Conservation (phyloP, 352 stramenopile species). For the Pythium myriotylum region DNA sequence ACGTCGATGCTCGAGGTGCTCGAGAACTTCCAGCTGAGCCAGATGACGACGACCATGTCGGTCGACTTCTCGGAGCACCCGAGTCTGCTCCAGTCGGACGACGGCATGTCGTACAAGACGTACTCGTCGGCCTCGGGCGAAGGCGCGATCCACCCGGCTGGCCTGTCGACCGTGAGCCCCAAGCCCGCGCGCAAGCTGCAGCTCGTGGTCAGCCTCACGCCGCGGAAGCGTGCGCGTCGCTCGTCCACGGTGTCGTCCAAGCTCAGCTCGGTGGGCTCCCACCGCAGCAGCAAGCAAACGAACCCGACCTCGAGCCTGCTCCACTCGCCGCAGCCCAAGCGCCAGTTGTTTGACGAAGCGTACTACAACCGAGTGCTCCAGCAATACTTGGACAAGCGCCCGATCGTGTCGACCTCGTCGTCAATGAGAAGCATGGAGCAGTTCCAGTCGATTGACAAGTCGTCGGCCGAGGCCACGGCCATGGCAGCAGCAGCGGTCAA, state of each 20-base stretch:
- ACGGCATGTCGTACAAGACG: conserved; percentile 12
- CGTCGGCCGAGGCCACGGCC: conserved; percentile 4
- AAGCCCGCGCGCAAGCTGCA: conserved; percentile 22
- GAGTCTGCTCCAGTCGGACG: not conserved
- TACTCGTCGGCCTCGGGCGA: conserved; percentile 7
- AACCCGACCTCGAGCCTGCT: conserved; percentile 13
- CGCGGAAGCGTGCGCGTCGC: conserved; percentile 17
- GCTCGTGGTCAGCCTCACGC: conserved; percentile 24
- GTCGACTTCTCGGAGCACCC: conserved; percentile 29
- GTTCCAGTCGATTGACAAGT: conserved; percentile 13
- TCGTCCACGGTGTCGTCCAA: conserved; percentile 18
- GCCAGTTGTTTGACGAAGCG: conserved; percentile 49
- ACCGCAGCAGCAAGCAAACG: conserved; percentile 18
- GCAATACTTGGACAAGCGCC: conserved; percentile 50
- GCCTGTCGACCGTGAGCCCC: not conserved
- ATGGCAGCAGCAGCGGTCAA: not conserved
- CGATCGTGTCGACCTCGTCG: conserved; percentile 44
- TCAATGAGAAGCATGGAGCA: conserved; percentile 43
- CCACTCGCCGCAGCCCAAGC: conserved; percentile 19
- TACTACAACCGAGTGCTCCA: conserved; percentile 72
- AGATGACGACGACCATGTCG: conserved; percentile 25
- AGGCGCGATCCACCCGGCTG: conserved; percentile 9
- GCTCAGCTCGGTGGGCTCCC: conserved; percentile 6
- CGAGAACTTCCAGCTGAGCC: conserved; percentile 54
- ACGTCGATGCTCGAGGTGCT: conserved; percentile 62